phyloP scores from a whole-genome alignment of 495 filamentous ascomycete species.

The Cercophora scortea region DNA sequence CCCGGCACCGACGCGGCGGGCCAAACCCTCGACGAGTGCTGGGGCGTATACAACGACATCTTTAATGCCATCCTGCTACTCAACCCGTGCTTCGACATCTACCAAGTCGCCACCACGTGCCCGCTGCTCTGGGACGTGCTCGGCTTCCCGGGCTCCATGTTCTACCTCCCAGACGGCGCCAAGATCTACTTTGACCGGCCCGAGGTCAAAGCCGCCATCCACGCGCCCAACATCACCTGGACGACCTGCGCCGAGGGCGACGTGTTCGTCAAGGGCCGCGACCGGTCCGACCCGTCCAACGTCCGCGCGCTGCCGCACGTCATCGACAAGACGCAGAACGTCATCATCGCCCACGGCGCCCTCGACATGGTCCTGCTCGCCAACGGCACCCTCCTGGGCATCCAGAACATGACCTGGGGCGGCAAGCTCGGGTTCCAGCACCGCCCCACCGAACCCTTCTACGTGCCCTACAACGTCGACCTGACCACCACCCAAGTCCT shows the following conservation, averaged over 20 bases:
- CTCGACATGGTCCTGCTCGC: slow-evolving; percentile 50
- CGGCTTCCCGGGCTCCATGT: slow-evolving; percentile 46
- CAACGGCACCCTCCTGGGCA: slow-evolving; percentile 62
- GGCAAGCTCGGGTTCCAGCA: slow-evolving; percentile 60
- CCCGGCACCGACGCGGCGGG: slow-evolving; percentile 13
- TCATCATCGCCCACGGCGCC: slow-evolving; percentile 60
- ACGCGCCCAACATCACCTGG: slow-evolving; percentile 58
- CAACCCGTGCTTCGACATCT: slow-evolving; percentile 79
- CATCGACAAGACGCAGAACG: slow-evolving; percentile 64
- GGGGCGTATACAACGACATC: slow-evolving; percentile 46
- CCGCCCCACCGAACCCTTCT: slow-evolving; percentile 50
- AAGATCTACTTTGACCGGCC: slow-evolving; percentile 68
- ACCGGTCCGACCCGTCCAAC: slow-evolving; percentile 39
- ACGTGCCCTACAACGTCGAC: slow-evolving; percentile 52
- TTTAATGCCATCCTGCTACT: slow-evolving; percentile 42
- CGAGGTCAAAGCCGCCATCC: slow-evolving; percentile 68
- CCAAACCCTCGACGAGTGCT: slow-evolving; percentile 18
- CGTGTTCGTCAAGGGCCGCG: slow-evolving; percentile 49
- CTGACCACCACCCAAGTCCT: slow-evolving; percentile 23
- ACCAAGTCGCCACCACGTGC: slow-evolving; percentile 68
- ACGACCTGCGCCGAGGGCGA: slow-evolving; percentile 41
- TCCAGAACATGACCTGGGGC: slow-evolving; percentile 84
- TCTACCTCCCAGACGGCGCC: slow-evolving; percentile 45
- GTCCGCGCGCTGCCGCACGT: slow-evolving; percentile 54
- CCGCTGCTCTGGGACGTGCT: slow-evolving; percentile 66